Conservation (phyloP, 805 yeast genomes). For the Yamadazyma paraphyllophila region DNA sequence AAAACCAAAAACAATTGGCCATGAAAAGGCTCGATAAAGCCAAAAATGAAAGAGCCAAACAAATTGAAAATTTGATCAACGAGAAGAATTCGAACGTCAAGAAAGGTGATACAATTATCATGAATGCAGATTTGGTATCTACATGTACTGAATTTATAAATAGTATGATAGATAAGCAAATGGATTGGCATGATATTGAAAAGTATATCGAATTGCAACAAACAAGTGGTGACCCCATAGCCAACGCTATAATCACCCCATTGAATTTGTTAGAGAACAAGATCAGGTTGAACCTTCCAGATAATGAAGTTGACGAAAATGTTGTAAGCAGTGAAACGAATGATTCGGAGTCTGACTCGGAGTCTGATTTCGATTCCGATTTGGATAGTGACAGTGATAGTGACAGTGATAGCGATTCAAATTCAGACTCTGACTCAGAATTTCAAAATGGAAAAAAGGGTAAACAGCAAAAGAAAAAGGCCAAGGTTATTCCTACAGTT, state of each 20-base stretch:
- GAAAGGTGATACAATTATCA: constrained; percentile 73
- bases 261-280: constrained; percentile 68
- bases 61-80: constrained; percentile 61
- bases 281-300: constrained; percentile 56
- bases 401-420: constrained; percentile 12
- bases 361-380: constrained; percentile 19
- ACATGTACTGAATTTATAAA: constrained; percentile 69
- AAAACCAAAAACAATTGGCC: constrained; percentile 75
- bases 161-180: constrained; percentile 68
- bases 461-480: constrained; percentile 12
- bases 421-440: constrained; percentile 16
- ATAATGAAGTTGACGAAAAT: constrained; percentile 26
- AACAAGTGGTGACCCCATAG: constrained; percentile 59
- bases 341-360: constrained; percentile 38
- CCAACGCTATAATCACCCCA: constrained; percentile 61
- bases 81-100: constrained; percentile 62
- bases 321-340: constrained; percentile 17
- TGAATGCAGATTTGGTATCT: constrained; percentile 68
- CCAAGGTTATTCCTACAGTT: constrained; percentile 22
- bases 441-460: constrained; percentile 7
- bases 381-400: constrained; percentile 11
- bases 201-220: constrained; percentile 70
- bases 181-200: constrained; percentile 93
- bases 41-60: constrained; percentile 64
- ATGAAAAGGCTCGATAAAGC: constrained; percentile 73